Percentiles rank a stretch among this genome's conserved stretches.
Conservation (phyloP, 2,329 filamentous ascomycete genomes). For the Colletotrichum spaethianum region DNA sequence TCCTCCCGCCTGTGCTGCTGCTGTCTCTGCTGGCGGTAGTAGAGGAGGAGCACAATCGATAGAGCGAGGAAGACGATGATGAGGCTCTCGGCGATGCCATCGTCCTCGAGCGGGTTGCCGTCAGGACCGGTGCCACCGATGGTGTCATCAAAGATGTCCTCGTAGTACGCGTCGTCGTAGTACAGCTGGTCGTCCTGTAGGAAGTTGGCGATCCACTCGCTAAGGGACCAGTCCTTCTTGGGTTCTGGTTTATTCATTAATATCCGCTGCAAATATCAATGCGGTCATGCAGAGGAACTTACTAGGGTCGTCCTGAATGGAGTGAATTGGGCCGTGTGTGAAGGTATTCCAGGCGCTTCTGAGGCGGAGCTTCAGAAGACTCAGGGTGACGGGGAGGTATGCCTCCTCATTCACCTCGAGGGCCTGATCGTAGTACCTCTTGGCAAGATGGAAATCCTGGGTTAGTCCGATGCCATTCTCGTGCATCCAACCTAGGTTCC, state of each 20-base stretch:
- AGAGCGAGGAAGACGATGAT: constrained; percentile 85
- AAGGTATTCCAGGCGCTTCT: constrained; percentile 96
- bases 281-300: constrained; percentile 53
- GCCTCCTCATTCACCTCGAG: constrained; percentile 93
- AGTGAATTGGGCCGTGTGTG: constrained; percentile 91
- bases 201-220: constrained; percentile 91
- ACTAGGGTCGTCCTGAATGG: constrained; percentile 91
- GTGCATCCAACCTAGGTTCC: constrained; percentile 99
- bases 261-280: background rate
- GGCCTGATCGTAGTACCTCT: constrained; percentile 94
- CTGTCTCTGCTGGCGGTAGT: constrained; percentile 82
- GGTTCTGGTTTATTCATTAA: constrained; percentile 65
- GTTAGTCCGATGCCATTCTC: constrained; percentile 94
- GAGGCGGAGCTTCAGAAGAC: constrained; percentile 85
- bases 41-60: constrained; percentile 82
- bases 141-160: constrained; percentile 68
- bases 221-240: constrained; percentile 81
- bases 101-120: constrained; percentile 70
- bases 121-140: constrained; percentile 74
- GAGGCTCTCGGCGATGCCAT: constrained; percentile 86
- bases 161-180: constrained; percentile 72
- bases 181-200: constrained; percentile 77
- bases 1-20: constrained; percentile 63
- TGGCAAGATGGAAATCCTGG: constrained; percentile 97
- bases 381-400: constrained; percentile 92